Conservation (phyloP, 164 flowering plant genomes). For the Dillenia turbinata region DNA sequence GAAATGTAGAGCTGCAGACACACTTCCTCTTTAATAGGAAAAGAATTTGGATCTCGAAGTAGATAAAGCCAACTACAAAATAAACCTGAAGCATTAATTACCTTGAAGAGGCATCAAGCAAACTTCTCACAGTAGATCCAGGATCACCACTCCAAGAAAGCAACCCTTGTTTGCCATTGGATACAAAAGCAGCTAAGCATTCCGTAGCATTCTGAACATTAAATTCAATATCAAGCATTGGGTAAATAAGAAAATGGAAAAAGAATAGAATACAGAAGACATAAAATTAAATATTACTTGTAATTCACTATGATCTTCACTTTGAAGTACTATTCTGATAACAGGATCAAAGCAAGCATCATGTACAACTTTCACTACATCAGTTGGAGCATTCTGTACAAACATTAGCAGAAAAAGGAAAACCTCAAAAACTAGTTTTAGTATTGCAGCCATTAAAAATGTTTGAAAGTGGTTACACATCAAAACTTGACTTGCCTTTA, state of each 20-base stretch:
- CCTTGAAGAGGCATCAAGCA: conserved; percentile 95
- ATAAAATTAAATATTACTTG: conserved; percentile 44
- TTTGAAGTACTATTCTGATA: conserved; percentile 60
- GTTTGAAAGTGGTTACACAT: background rate
- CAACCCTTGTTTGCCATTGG: conserved; percentile 66
- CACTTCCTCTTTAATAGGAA: background rate
- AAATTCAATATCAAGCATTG: background rate
- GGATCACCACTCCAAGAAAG: conserved; percentile 83
- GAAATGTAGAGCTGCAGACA: background rate
- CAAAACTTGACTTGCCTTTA: conserved; percentile 58
- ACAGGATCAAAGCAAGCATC: conserved; percentile 76
- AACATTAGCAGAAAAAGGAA: conserved; percentile 11
- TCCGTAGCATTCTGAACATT: conserved; percentile 87
- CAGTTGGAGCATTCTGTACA: conserved; percentile 76
- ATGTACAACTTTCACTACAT: conserved; percentile 63
- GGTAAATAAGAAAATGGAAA: background rate
- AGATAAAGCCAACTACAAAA: conserved; percentile 1
- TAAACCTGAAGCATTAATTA: conserved; percentile 13
- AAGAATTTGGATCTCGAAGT: background rate
- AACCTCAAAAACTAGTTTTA: background rate
- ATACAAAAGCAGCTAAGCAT: conserved; percentile 78
- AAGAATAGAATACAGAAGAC: background rate
- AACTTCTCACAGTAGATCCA: conserved; percentile 71
- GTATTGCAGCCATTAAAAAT: conserved; percentile 1
- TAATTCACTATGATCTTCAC: conserved; percentile 86